Evolutionary conservation across 768 basidiomycete species (phyloP).

Genomic region (Trametes cingulata): DNA sequence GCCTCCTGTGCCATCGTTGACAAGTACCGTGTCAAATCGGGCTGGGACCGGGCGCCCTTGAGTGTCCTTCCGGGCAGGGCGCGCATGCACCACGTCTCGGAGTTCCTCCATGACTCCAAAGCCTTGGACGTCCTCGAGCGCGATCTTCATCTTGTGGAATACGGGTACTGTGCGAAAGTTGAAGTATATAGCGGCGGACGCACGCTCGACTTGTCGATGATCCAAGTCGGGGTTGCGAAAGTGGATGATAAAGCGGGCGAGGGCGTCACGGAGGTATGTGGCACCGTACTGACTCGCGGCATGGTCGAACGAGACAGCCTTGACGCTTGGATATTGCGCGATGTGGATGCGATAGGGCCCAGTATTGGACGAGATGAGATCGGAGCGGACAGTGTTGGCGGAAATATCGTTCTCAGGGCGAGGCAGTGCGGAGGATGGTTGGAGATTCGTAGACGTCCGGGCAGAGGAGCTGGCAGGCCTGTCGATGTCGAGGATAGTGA

Average conservation of each 20-base stretch:
- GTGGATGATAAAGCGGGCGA: conserved; percentile 3
- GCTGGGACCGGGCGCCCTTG: not conserved
- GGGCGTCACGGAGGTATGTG: conserved; percentile 3
- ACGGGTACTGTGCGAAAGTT: not conserved
- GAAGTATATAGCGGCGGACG: not conserved
- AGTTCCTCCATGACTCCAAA: not conserved
- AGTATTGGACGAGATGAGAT: not conserved
- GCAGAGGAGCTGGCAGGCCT: not conserved
- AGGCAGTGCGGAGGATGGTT: too few species aligned
- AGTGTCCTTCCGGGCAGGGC: not conserved
- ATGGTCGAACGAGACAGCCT: not conserved
- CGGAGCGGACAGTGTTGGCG: too few species aligned
- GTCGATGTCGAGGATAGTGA: not conserved
- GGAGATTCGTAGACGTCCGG: not conserved
- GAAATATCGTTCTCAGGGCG: too few species aligned
- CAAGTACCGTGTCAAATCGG: not conserved
- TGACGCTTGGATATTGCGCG: not conserved
- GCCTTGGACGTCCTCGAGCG: not conserved
- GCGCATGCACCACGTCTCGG: not conserved
- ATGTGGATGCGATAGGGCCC: not conserved
- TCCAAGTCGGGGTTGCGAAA: not conserved
- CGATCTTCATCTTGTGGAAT: conserved; percentile 9
- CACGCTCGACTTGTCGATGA: not conserved
- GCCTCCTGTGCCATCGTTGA: conserved; percentile 1
- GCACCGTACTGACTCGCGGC: not conserved